A percentile compares a stretch with the other conserved stretches of the same genome.
Evolutionary conservation across 1,284 basidiomycete genomes (phyloP).

Genomic region (Pulveroboletus sp.): DNA sequence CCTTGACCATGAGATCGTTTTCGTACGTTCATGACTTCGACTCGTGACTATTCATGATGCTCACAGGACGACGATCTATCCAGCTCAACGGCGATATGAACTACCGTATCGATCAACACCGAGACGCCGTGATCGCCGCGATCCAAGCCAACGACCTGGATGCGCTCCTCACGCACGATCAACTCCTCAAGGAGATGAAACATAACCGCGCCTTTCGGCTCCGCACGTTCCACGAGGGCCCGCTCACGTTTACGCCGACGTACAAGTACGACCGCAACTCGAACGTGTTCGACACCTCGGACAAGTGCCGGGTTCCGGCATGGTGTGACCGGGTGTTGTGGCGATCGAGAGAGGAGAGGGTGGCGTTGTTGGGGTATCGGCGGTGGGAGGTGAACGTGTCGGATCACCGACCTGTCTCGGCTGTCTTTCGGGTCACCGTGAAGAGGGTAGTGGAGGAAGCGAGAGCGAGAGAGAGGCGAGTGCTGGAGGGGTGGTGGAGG

Average conservation of each 20-base stretch:
- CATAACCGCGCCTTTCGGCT: constrained; percentile 85
- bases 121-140: constrained; percentile 76
- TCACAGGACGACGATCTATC: neutral
- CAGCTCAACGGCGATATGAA: constrained; percentile 84
- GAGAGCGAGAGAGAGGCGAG: constrained; percentile 54
- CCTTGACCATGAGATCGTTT: constrained; percentile 91
- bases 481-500: constrained; percentile 61
- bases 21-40: constrained; percentile 59
- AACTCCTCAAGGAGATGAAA: constrained; percentile 86
- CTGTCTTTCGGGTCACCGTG: constrained; percentile 69
- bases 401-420: constrained; percentile 88
- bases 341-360: constrained; percentile 61
- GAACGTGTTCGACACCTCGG: constrained; percentile 81
- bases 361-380: constrained; percentile 65
- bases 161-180: constrained; percentile 78
- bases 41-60: neutral
- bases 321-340: constrained; percentile 97
- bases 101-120: constrained; percentile 90
- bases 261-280: constrained; percentile 93
- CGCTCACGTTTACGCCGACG: constrained; percentile 83
- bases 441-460: constrained; percentile 68
- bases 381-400: constrained; percentile 84
- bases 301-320: constrained; percentile 87
- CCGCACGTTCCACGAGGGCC: constrained; percentile 81
- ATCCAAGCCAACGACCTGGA: constrained; percentile 67